Base-by-base conservation (phyloP, 2,329 filamentous ascomycete species). In the Raffaelea ambrosiae region DNA sequence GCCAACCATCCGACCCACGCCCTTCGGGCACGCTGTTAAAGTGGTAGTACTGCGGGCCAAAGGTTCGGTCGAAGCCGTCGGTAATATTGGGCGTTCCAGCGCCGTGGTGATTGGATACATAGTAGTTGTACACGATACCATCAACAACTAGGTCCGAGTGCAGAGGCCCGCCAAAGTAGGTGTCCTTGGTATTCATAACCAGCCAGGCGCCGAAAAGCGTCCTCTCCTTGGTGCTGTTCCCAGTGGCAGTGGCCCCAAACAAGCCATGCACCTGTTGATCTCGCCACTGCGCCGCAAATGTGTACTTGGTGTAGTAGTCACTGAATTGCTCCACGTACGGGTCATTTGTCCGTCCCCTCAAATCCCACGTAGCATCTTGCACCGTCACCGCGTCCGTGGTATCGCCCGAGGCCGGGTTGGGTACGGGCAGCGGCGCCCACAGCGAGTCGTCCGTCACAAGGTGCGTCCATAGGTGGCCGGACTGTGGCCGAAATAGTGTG, bases 271-370 rank as follows among this genome's bases (percentile, higher is more conserved):
- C 77, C 35, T 69, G 67, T 48, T 81, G 75, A 41, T 79, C 69
- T 43, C 77, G 66, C 76, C 77, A 82, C 9, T 21, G 9, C 21
- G 22, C 23, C n/a, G 41, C 22, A 43, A 43, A 82, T 0, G 74
- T 82, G 55, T 83, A 83, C 58, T 84, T 84, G 20, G 79, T 83
- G 56, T 82, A 84, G 59, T 81, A 83, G 41, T 81, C 74, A 2
- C 74, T 68, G 48, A 76, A 70, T 41, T 77, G 63, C 35, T 70
- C 59, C 0, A 78, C 74, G 55, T 83, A 83, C 0, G 73, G 65
- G 56, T 79, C 74, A 16, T 72, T 57, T 0, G 72, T 70, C 0
- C 72, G 72, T 42, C 74, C 74, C 22, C 74, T 73, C 14, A 83
- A 58, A 42, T 77, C 74, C 76, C 77, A 83, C 0, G 79, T 81